Evolutionary conservation across 2,329 filamentous ascomycete genomes (phyloP).

Genomic region (Bipolaris oryzae): DNA sequence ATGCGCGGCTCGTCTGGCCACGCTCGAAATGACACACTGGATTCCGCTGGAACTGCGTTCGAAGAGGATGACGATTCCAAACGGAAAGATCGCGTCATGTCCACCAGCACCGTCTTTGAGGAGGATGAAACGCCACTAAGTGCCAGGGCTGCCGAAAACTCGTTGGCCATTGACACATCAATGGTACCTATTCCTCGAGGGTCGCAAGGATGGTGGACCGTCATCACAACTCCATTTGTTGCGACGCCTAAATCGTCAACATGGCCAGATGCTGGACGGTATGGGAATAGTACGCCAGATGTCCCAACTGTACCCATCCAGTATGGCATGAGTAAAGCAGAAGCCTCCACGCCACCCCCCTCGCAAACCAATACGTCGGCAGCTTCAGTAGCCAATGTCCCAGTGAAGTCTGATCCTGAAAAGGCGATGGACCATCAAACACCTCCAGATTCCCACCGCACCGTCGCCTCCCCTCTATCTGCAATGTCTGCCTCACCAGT

Average conservation of each 20-base stretch:
- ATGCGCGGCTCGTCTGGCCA: conserved; percentile 17
- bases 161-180: conserved; percentile 47
- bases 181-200: conserved; percentile 60
- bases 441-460: conserved; percentile 17
- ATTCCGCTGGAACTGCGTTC: conserved; percentile 48
- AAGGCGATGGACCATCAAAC: conserved; percentile 17
- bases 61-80: conserved; percentile 58
- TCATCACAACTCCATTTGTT: conserved; percentile 72
- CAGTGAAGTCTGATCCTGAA: conserved; percentile 2
- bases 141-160: conserved; percentile 32
- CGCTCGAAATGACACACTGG: conserved; percentile 40
- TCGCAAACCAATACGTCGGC: conserved; percentile 1
- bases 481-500: conserved; percentile 42
- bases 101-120: conserved; percentile 71
- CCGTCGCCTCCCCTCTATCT: conserved; percentile 34
- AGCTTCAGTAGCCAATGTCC: neutral
- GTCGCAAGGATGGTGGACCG: conserved; percentile 78
- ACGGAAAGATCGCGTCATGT: conserved; percentile 52
- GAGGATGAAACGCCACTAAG: conserved; percentile 62
- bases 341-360: conserved; percentile 21
- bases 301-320: conserved; percentile 43
- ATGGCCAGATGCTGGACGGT: conserved; percentile 38
- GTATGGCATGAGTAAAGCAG: conserved; percentile 29
- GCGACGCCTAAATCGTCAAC: conserved; percentile 46
- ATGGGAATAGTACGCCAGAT: conserved; percentile 36